Evolutionary conservation across 306 rosid genomes (phyloP).

Genomic region (Carpinus fangiana): DNA sequence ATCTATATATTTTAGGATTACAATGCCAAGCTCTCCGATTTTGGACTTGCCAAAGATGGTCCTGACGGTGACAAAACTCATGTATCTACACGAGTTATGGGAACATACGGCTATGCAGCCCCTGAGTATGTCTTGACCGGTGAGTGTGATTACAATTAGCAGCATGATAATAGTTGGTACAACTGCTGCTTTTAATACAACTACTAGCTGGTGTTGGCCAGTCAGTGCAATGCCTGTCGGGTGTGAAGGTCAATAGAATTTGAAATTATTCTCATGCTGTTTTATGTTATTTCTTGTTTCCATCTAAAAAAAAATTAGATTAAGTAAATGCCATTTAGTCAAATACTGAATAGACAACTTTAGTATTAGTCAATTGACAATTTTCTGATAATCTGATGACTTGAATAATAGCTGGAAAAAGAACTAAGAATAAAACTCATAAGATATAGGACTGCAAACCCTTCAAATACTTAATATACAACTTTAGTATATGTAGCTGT

Average conservation of each 20-base stretch:
- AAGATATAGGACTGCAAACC: neutral
- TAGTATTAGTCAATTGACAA: neutral
- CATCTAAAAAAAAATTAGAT: neutral
- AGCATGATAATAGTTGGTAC: neutral
- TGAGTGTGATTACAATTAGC: slow-evolving; percentile 41
- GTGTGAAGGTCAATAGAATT: neutral
- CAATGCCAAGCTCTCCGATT: slow-evolving; percentile 92
- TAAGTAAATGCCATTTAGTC: slow-evolving; percentile 1
- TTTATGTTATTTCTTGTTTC: neutral
- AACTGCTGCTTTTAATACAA: slow-evolving; percentile 8
- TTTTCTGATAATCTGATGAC: neutral
- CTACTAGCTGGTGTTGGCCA: neutral
- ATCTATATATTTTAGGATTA: slow-evolving; percentile 60
- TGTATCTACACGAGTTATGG: slow-evolving; percentile 96
- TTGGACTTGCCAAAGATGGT: slow-evolving; percentile 97
- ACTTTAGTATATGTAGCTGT: neutral
- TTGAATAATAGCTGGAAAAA: neutral
- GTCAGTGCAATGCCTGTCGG: neutral
- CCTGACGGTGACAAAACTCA: slow-evolving; percentile 96
- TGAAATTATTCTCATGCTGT: neutral
- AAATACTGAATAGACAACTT: neutral
- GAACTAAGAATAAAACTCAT: neutral
- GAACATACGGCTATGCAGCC: slow-evolving; percentile 97
- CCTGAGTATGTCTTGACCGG: slow-evolving; percentile 99
- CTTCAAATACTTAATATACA: neutral